These are phyloP conservation scores for Boletus reticuloceps DNA, from an alignment of 768 basidiomycete genomes.

Conservation along the genomic window DNA sequence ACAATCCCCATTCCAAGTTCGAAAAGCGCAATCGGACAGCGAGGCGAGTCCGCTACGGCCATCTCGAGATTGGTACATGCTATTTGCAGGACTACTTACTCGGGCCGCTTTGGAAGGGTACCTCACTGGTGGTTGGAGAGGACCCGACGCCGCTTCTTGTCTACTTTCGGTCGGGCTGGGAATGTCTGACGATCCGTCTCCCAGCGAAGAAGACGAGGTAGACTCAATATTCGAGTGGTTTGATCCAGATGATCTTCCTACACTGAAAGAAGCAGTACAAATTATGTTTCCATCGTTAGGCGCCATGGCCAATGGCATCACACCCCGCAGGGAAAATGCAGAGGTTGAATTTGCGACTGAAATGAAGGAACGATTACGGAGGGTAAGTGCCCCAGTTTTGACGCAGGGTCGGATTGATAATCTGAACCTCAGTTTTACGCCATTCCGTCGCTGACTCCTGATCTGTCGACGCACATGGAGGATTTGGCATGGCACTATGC, in stretches of 20 bases:
- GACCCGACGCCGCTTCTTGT: slow-evolving; percentile 65
- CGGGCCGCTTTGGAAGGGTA: slow-evolving; percentile 87
- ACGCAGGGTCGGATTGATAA: slow-evolving; percentile 5
- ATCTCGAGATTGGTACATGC: slow-evolving; percentile 77
- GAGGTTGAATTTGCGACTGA: slow-evolving; percentile 73
- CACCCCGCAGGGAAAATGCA: slow-evolving; percentile 41
- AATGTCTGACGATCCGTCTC: slow-evolving; percentile 28
- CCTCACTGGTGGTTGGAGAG: slow-evolving; percentile 77
- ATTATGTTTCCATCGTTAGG: slow-evolving; percentile 65
- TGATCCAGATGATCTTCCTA: slow-evolving; percentile 77
- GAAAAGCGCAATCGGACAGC: slow-evolving; percentile 33
- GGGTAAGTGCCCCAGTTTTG: slow-evolving; percentile 45
- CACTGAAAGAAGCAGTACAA: slow-evolving; percentile 58
- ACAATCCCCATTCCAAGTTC: slow-evolving; percentile 5
- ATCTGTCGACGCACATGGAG: slow-evolving; percentile 79
- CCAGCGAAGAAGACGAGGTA: slow-evolving; percentile 33
- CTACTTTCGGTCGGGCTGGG: slow-evolving; percentile 72
- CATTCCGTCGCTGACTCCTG: slow-evolving; percentile 66
- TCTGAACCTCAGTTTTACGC: slow-evolving; percentile 64
- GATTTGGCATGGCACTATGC: slow-evolving; percentile 70
- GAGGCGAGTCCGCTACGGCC: slow-evolving; percentile 59
- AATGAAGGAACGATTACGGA: slow-evolving; percentile 68
- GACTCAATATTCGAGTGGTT: slow-evolving; percentile 51
- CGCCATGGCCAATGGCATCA: slow-evolving; percentile 23
- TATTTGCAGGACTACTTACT: slow-evolving; percentile 73